Percentiles rank a stretch among this genome's conserved stretches.
Evolutionary conservation across 352 stramenopile genomes (phyloP).

Genomic region (Globisporangium recalcitrans): DNA sequence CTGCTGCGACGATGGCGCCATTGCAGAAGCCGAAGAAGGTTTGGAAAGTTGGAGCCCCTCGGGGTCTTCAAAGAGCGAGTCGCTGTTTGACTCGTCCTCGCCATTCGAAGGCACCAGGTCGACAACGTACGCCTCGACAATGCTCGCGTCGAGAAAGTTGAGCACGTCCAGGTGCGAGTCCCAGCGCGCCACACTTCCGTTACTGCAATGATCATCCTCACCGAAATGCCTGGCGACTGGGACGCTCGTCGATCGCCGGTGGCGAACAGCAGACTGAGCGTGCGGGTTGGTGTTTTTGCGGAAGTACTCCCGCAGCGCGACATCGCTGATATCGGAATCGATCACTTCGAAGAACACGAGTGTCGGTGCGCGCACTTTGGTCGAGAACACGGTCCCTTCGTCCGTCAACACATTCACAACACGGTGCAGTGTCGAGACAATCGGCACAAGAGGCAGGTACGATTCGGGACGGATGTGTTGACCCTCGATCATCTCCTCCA

Average conservation of each 20-base stretch:
- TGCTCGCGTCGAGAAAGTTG: conserved; percentile 49
- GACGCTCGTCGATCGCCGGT: not conserved
- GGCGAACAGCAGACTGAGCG: not conserved
- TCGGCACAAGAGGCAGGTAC: conserved; percentile 35
- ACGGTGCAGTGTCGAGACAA: conserved; percentile 25
- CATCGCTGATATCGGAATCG: conserved; percentile 24
- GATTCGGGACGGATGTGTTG: conserved; percentile 46
- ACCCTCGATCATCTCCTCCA: conserved; percentile 38
- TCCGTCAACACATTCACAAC: conserved; percentile 47
- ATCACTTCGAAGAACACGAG: conserved; percentile 67
- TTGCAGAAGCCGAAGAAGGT: not conserved
- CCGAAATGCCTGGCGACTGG: not conserved
- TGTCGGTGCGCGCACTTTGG: conserved; percentile 56
- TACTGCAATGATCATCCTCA: not conserved
- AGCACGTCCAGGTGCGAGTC: conserved; percentile 35
- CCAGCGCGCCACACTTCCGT: conserved; percentile 7
- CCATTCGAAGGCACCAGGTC: conserved; percentile 20
- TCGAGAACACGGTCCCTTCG: conserved; percentile 72
- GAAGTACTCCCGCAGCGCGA: conserved; percentile 19
- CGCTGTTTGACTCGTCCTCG: conserved; percentile 18
- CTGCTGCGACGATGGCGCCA: conserved; percentile 21
- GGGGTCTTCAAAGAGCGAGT: conserved; percentile 29
- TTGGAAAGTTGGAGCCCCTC: conserved; percentile 24
- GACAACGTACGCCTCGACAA: conserved; percentile 39
- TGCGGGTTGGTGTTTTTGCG: conserved; percentile 16